Evolutionary conservation across 2,329 filamentous ascomycete genomes (phyloP).

Genomic region (Trichoderma koningiopsis): DNA sequence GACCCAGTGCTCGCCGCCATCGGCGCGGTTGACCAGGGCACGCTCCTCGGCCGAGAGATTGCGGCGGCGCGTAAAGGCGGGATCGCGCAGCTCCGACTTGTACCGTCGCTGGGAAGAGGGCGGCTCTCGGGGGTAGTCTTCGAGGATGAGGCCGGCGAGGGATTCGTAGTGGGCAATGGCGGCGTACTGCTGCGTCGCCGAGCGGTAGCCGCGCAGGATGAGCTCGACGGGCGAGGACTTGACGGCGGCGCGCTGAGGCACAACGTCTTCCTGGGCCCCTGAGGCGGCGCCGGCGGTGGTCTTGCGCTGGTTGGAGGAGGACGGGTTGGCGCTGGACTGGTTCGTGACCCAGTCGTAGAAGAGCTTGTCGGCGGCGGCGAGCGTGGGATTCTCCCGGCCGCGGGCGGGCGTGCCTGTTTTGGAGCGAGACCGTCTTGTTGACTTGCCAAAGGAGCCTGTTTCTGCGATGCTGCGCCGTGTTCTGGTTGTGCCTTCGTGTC

Average conservation of each 20-base stretch:
- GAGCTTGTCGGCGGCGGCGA: conserved; percentile 62
- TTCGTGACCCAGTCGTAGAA: conserved; percentile 61
- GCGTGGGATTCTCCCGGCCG: conserved; percentile 61
- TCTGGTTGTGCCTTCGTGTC: conserved; percentile 50
- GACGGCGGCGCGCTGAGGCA: conserved; percentile 37
- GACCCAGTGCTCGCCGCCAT: conserved; percentile 89
- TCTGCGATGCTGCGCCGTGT: conserved; percentile 59
- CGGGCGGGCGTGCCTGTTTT: conserved; percentile 61
- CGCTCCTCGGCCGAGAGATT: conserved; percentile 73
- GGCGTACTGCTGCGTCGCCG: conserved; percentile 71
- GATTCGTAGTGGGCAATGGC: conserved; percentile 87
- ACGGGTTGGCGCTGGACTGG: conserved; percentile 40
- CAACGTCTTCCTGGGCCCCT: conserved; percentile 45
- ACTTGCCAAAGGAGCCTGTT: conserved; percentile 67
- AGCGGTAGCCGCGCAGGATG: conserved; percentile 78
- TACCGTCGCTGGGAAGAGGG: conserved; percentile 70
- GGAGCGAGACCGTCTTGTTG: conserved; percentile 64
- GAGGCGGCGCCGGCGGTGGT: conserved; percentile 41
- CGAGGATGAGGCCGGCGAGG: conserved; percentile 82
- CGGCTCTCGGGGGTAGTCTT: conserved; percentile 90
- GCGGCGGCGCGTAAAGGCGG: conserved; percentile 66
- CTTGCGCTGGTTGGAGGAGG: conserved; percentile 39
- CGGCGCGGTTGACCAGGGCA: conserved; percentile 76
- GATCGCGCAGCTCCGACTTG: conserved; percentile 72
- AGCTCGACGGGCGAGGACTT: conserved; percentile 66